These are phyloP conservation scores for Microglena sp. DNA, from an alignment of 139 green algal species.

Conservation along the genomic window DNA sequence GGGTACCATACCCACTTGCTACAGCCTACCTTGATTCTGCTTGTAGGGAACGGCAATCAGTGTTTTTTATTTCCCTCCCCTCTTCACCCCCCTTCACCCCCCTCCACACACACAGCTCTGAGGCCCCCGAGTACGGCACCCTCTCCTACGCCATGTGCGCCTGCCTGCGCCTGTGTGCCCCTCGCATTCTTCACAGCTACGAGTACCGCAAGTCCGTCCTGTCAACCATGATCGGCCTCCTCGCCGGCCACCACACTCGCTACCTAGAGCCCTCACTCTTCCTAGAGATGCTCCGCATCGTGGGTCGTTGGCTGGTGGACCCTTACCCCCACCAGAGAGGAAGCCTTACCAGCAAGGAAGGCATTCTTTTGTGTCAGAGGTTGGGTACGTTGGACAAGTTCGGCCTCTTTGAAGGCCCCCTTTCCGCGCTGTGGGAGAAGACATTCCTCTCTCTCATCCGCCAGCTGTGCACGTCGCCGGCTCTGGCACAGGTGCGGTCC, in stretches of 20 bases:
- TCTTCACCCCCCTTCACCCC: slow-evolving; percentile 5
- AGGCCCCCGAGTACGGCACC: slow-evolving; percentile 52
- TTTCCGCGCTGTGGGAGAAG: slow-evolving; percentile 71
- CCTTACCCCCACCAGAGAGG: slow-evolving; percentile 19
- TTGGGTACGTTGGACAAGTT: slow-evolving; percentile 57
- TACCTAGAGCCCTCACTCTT: slow-evolving; percentile 55
- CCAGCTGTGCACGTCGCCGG: slow-evolving; percentile 33
- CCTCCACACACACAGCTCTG: too few species aligned
- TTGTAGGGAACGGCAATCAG: neutral
- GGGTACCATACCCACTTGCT: too few species aligned
- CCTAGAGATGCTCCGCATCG: slow-evolving; percentile 38
- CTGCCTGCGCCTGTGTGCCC: slow-evolving; percentile 44
- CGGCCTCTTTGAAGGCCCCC: too few species aligned
- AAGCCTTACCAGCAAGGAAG: slow-evolving; percentile 66
- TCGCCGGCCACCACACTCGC: slow-evolving; percentile 19
- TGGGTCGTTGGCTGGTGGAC: slow-evolving; percentile 35
- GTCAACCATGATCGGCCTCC: slow-evolving; percentile 50
- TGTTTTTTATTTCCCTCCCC: neutral
- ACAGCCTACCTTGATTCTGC: too few species aligned
- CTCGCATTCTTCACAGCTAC: slow-evolving; percentile 27
- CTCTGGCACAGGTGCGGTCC: slow-evolving; percentile 13
- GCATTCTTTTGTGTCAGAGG: slow-evolving; percentile 72
- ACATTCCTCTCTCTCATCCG: slow-evolving; percentile 66
- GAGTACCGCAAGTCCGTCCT: slow-evolving; percentile 52
- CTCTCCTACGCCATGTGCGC: slow-evolving; percentile 55